Base-by-base conservation (phyloP, 257 asterid genomes). In the Solanum acaule region DNA sequence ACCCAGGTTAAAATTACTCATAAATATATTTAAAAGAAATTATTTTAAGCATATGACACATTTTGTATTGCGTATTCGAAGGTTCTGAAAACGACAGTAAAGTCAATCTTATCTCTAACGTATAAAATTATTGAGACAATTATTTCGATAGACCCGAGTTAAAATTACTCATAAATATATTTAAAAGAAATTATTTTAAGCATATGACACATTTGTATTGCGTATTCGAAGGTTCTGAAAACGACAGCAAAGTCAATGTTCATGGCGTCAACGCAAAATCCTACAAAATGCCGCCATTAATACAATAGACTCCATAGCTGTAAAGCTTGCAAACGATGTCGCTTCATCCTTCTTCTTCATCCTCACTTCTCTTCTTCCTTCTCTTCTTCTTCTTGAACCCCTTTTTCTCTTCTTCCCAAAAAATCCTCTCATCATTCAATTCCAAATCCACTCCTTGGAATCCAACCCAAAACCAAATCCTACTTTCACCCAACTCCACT, bases 401-500 rank as follows among this genome's bases (percentile, higher is more conserved):
- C n/a, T 31, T 81, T 8, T 44, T 46, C 27, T 27, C 67, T 5
- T 81, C 85, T 9, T 18, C 85, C 3, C 68, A 81, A 9, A 8
- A 46, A 46, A 27, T 29, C 67, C n/a, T 81, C 61, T 25, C 85
- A 1, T 27, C 38, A 44, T 81, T 81, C 67, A 81, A 10, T 29
- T 81, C 85, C 3, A 81, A 49, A 29, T 29, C 34, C 61, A 20
- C 68, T 6, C 93, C 94, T 89, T 96, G 98, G 98, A 92, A 70
- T 13, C 96, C 98, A 27, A 86, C 86, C 71, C 96, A 93, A 59
- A 91, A 92, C 90, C 94, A 86, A 70, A 91, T 89, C 71, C 95
- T 96, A 46, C 77, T 96, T 38, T 94, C 98, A 65, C 92, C 93
- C 33, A 88, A 92, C 90, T 90, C 95, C 92, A 87, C 91, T 78